Evolutionary conservation across 2,329 filamentous ascomycete genomes (phyloP), one percentile per base, ranked within the genome.

Genomic region (Emmonsia crescens): DNA sequence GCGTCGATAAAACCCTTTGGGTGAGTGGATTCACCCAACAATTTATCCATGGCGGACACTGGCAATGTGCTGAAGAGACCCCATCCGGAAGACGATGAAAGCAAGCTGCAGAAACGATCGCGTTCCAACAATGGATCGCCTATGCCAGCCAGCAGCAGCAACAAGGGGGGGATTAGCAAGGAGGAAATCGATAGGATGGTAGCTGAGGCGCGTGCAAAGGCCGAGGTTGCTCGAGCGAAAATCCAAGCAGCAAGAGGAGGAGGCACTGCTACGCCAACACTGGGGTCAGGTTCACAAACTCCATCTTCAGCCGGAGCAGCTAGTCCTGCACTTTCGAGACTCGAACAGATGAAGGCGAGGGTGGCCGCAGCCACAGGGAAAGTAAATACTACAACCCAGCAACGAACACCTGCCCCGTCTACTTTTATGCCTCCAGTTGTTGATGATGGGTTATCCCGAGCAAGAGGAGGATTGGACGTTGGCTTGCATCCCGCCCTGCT

Each of bases 271-370:
- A 57, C 63, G 62, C 65, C 54, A 40, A 64, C 49, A 64, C 66
- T 31, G 51, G 68, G 72, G 61, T 69, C 68, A 82, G 67, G 73
- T 33, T 71, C 71, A 58, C 71, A 73, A 52, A 66, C 69, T 5
- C 64, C 69, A 42, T 68, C 69, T 44, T 69, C 74, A 38, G 64
- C 75, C n/a, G 62, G 70, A 36, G 59, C 64, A 57, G 58, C 72
- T 33, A 68, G 69, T 54, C 65, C 76, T 27, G 83, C 70, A 81
- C 83, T 65, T 80, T 86, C 70, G 81, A 90, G 74, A 80, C 84
- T 93, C 66, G 90, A 89, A 56, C 87, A 88, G 51, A 82, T 95
- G 71, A 92, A 88, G 74, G 89, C 89, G 29, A 83, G 89, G 67
- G 88, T 94, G 14, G 88, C 88, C 56, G 89, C 89, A 57, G 89